These are phyloP conservation scores for Dryas drummondii DNA, from an alignment of 306 rosid species.

Conservation along the genomic window DNA sequence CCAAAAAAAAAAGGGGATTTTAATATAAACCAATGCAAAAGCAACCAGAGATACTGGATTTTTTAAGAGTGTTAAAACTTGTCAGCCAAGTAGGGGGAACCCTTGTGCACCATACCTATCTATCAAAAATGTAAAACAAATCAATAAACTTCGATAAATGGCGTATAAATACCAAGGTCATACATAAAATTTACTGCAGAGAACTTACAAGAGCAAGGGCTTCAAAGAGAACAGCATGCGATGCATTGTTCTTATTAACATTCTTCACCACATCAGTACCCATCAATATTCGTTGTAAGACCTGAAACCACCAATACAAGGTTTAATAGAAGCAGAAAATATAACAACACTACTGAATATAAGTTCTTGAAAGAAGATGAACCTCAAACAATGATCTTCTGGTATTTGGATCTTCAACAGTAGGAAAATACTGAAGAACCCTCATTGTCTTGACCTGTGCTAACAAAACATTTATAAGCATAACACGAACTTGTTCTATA, in stretches of 20 bases:
- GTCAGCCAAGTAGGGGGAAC: not conserved
- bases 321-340: conserved; percentile 25
- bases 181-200: not conserved
- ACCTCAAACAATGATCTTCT: conserved; percentile 98
- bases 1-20: not conserved
- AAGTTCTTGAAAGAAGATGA: conserved; percentile 23
- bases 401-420: conserved; percentile 95
- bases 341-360: conserved; percentile 4
- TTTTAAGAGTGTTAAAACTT: not conserved
- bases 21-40: not conserved
- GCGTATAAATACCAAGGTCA: not conserved
- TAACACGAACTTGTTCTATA: conserved; percentile 13
- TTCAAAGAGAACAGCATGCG: conserved; percentile 99
- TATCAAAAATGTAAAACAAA: not conserved
- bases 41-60: not conserved
- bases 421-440: conserved; percentile 95
- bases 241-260: conserved; percentile 98
- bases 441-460: conserved; percentile 95
- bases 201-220: conserved; percentile 95
- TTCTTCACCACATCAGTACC: conserved; percentile 99
- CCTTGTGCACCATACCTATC: not conserved
- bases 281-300: conserved; percentile 95
- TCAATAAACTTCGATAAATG: not conserved
- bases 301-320: conserved; percentile 59
- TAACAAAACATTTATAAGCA: conserved; percentile 31